These are phyloP conservation scores for Sabuloglossum arenarium DNA, from an alignment of 495 filamentous ascomycete species.

Conservation along the genomic window DNA sequence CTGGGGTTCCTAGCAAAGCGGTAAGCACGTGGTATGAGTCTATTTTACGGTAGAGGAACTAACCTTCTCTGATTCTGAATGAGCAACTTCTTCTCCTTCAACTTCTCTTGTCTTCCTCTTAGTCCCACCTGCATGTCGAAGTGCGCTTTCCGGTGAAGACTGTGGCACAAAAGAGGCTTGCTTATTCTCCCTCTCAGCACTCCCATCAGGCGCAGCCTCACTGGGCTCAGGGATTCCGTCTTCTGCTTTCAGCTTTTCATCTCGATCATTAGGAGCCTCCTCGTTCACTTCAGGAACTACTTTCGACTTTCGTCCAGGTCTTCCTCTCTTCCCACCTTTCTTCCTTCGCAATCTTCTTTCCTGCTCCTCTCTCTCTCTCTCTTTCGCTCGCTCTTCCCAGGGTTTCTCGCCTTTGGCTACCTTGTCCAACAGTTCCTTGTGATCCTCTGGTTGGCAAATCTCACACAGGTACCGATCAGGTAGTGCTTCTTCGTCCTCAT, in stretches of 20 bases:
- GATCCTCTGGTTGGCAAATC: constrained; percentile 63
- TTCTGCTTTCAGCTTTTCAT: constrained; percentile 16
- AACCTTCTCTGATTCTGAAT: constrained; percentile 3
- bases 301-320: constrained; percentile 19
- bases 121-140: background rate
- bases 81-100: constrained; percentile 1
- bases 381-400: constrained; percentile 49
- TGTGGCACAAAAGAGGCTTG: background rate
- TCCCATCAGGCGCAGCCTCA: background rate
- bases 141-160: background rate
- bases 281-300: background rate
- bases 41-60: background rate
- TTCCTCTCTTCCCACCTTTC: constrained; percentile 27
- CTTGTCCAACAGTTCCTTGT: constrained; percentile 50
- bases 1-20: constrained; percentile 15
- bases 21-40: background rate
- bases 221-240: constrained; percentile 9
- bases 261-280: constrained; percentile 19
- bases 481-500: constrained; percentile 49
- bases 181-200: background rate
- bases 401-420: constrained; percentile 62
- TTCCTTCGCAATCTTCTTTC: constrained; percentile 25
- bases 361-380: constrained; percentile 28
- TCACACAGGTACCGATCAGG: constrained; percentile 80
- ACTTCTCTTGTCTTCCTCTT: constrained; percentile 25